Evolutionary conservation across 495 filamentous ascomycete species (phyloP).

Genomic region (Monascus purpureus): DNA sequence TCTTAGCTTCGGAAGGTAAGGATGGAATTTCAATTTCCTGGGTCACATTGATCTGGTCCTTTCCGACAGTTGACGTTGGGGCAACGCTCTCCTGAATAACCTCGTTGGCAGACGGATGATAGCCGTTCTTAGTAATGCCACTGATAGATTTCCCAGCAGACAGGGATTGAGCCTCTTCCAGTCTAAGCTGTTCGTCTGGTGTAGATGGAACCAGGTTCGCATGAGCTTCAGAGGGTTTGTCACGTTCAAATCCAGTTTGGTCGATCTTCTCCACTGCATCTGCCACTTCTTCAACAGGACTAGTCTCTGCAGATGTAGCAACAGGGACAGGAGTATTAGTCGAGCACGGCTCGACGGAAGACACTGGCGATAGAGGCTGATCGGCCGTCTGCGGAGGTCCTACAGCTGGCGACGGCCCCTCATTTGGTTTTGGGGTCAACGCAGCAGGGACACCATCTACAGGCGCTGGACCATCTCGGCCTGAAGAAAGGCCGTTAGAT

Average conservation of each 20-base stretch:
- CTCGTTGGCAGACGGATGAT: conserved; percentile 10
- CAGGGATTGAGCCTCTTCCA: conserved; percentile 35
- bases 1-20: background rate
- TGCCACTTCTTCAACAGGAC: conserved; percentile 22
- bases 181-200: conserved; percentile 33
- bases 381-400: conserved; percentile 15
- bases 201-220: conserved; percentile 24
- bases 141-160: background rate
- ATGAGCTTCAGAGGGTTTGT: conserved; percentile 8
- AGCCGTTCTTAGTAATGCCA: conserved; percentile 6
- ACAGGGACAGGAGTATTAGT: conserved; percentile 27
- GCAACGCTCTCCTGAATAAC: conserved; percentile 14
- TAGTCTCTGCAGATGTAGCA: conserved; percentile 27
- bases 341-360: conserved; percentile 28
- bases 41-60: conserved; percentile 13
- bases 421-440: conserved; percentile 14
- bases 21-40: conserved; percentile 2
- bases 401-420: conserved; percentile 17
- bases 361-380: conserved; percentile 31
- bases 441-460: conserved; percentile 7
- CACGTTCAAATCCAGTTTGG: conserved; percentile 11
- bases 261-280: conserved; percentile 12
- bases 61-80: conserved; percentile 2
- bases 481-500: conserved; percentile 6
- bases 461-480: conserved; percentile 7